These are phyloP conservation scores for Hyphopichia buzzinii DNA, from an alignment of 1,139 yeast species.

Conservation along the genomic window DNA sequence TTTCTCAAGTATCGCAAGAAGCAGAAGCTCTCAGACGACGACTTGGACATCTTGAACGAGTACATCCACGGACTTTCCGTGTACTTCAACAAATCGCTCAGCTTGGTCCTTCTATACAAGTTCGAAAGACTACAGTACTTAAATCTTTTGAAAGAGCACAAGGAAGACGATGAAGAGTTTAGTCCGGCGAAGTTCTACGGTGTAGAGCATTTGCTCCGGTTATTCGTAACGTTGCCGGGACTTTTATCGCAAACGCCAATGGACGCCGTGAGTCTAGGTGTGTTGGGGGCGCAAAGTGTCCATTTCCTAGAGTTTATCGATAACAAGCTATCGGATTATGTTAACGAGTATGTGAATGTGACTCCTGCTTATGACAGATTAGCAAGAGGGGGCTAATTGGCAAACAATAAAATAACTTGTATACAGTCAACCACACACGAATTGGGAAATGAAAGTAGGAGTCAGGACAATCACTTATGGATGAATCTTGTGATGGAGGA, in stretches of 20 bases:
- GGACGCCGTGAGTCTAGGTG: constrained; percentile 72
- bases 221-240: constrained; percentile 78
- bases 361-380: constrained; percentile 60
- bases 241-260: constrained; percentile 73
- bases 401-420: no score
- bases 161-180: constrained; percentile 31
- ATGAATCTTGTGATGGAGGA: no score
- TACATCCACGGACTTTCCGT: constrained; percentile 63
- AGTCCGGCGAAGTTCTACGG: constrained; percentile 59
- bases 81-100: constrained; percentile 78
- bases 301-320: constrained; percentile 54
- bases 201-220: constrained; percentile 69
- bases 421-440: no score
- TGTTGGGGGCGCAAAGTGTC: constrained; percentile 41
- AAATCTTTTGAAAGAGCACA: constrained; percentile 39
- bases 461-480: no score
- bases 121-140: constrained; percentile 82
- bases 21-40: constrained; percentile 18
- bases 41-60: constrained; percentile 61
- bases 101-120: constrained; percentile 72
- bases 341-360: constrained; percentile 51
- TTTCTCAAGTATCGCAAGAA: constrained; percentile 25
- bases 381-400: constrained; percentile 20
- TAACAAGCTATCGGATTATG: constrained; percentile 45
- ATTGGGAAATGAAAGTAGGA: no score